Evolutionary conservation across 176 grass and related monocot species (phyloP).

Genomic region (Oryza australiensis): DNA sequence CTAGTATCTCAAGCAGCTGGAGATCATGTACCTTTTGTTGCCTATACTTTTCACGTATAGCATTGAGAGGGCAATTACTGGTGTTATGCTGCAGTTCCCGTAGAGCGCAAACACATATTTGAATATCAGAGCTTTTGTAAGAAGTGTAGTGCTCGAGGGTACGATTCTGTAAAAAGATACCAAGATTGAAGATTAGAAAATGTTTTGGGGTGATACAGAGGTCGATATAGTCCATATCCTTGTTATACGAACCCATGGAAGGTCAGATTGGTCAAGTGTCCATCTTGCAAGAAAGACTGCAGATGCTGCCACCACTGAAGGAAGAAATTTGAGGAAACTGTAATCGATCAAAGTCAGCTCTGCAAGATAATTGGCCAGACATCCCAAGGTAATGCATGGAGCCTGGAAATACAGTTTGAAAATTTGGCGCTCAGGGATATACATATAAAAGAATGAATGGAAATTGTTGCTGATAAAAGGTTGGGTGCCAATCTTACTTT

Average conservation of each 20-base stretch:
- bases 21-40: slow-evolving; percentile 66
- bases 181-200: slow-evolving; percentile 15
- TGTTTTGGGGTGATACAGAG: neutral
- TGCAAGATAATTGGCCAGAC: slow-evolving; percentile 77
- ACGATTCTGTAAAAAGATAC: slow-evolving; percentile 51
- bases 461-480: slow-evolving; percentile 25
- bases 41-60: slow-evolving; percentile 78
- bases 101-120: slow-evolving; percentile 46
- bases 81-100: slow-evolving; percentile 73
- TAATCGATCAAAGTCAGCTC: slow-evolving; percentile 73
- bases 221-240: neutral
- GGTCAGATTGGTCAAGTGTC: slow-evolving; percentile 75
- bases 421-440: slow-evolving; percentile 23
- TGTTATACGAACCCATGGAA: slow-evolving; percentile 68
- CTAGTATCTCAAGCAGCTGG: neutral
- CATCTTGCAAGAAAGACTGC: slow-evolving; percentile 83
- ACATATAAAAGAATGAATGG: slow-evolving; percentile 10
- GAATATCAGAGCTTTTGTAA: slow-evolving; percentile 70
- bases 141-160: slow-evolving; percentile 85
- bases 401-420: slow-evolving; percentile 46
- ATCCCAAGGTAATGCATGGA: slow-evolving; percentile 42
- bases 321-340: slow-evolving; percentile 77
- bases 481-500: slow-evolving; percentile 55
- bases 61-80: slow-evolving; percentile 52
- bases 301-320: slow-evolving; percentile 79